Conservation (phyloP, 1,284 basidiomycete species). For the Coniferiporia weirii region DNA sequence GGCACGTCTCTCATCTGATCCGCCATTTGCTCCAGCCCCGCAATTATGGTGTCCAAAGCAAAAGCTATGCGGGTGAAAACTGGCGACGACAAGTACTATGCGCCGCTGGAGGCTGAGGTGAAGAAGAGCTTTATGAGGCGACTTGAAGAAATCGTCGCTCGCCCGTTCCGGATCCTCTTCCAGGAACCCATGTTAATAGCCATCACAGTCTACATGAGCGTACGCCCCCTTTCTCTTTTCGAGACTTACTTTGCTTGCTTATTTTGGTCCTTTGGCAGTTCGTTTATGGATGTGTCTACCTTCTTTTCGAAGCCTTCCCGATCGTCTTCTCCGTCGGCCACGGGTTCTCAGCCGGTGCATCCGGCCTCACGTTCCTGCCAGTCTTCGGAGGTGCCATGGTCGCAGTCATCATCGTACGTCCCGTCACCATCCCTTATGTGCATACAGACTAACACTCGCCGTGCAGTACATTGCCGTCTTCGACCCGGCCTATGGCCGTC, state of each 20-base stretch:
- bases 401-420: conserved; percentile 38
- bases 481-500: conserved; percentile 47
- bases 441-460: conserved; percentile 22
- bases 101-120: conserved; percentile 31
- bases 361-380: conserved; percentile 50
- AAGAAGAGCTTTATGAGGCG: conserved; percentile 29
- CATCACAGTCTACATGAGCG: conserved; percentile 43
- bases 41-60: conserved; percentile 40
- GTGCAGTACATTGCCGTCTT: conserved; percentile 45
- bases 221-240: conserved; percentile 22
- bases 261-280: conserved; percentile 24
- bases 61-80: conserved; percentile 37
- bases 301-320: conserved; percentile 49
- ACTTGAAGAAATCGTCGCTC: conserved; percentile 30
- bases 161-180: conserved; percentile 38
- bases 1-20: background rate
- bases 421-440: conserved; percentile 22
- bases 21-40: conserved; percentile 24
- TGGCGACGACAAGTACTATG: conserved; percentile 51
- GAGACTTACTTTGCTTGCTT: background rate
- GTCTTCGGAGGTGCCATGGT: conserved; percentile 48
- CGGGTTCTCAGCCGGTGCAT: conserved; percentile 44
- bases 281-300: conserved; percentile 41
- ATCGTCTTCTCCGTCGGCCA: conserved; percentile 51
- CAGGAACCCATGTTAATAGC: conserved; percentile 43